Conservation (phyloP, 2,329 filamentous ascomycete species). For the Ophiocordyceps camponoti-saundersi region DNA sequence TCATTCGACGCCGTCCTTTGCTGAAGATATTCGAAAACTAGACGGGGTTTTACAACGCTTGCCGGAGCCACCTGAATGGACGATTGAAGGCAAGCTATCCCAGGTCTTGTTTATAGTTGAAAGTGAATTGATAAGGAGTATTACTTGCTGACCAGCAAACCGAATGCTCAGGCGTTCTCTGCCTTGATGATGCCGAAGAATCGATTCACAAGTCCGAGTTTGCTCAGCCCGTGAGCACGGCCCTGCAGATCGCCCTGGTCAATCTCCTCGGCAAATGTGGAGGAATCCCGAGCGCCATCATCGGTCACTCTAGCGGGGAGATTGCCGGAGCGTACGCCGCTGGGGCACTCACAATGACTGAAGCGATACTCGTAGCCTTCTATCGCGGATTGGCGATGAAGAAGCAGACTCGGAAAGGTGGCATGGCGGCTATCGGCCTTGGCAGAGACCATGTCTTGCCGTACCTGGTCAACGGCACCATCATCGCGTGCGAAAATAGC, state of each 20-base stretch:
- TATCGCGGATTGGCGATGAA: constrained; percentile 12
- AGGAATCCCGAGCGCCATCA: constrained; percentile 12
- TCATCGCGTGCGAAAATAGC: constrained; percentile 22
- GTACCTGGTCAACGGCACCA: constrained; percentile 5
- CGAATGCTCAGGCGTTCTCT: too few relatives aligned
- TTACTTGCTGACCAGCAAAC: too few relatives aligned
- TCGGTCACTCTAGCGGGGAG: constrained; percentile 21
- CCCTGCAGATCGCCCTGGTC: constrained; percentile 30
- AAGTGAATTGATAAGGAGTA: too few relatives aligned
- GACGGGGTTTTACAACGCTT: constrained; percentile 1
- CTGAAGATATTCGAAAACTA: constrained; percentile 2
- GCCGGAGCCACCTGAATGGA: constrained; percentile 1
- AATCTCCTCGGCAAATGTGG: constrained; percentile 15
- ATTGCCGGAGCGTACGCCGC: constrained; percentile 21
- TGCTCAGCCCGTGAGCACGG: constrained; percentile 34
- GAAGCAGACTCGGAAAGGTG: constrained; percentile 4
- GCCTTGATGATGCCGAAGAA: neutral
- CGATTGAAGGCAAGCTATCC: neutral
- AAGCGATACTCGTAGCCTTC: constrained; percentile 17
- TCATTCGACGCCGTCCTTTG: constrained; percentile 1
- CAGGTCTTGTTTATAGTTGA: too few relatives aligned
- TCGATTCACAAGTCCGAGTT: neutral
- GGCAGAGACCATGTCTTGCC: constrained; percentile 6
- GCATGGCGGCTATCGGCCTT: constrained; percentile 17
- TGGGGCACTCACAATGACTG: constrained; percentile 9